Conservation (phyloP, 176 grass and related monocot species). For the Ananas comosus region DNA sequence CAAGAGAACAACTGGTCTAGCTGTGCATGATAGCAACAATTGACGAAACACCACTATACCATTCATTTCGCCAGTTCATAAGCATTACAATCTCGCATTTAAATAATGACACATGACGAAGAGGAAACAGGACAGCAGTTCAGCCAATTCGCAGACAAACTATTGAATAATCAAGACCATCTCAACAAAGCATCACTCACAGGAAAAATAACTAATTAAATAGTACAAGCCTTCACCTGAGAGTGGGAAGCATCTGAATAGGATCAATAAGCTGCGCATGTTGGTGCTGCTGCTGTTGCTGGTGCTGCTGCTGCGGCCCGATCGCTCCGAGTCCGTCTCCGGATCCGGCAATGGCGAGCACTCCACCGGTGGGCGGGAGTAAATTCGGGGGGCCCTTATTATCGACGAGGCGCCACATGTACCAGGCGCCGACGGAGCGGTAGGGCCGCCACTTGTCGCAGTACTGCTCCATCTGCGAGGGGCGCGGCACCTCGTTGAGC, state of each 20-base stretch:
- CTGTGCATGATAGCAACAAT: too few species aligned
- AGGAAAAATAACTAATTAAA: not conserved
- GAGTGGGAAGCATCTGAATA: constrained; percentile 53
- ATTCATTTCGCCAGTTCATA: not conserved
- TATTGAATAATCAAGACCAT: not conserved
- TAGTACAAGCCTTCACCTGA: constrained; percentile 29
- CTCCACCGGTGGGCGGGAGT: not conserved
- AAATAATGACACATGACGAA: not conserved
- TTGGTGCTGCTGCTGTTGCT: constrained; percentile 5
- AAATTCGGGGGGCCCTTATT: constrained; percentile 29
- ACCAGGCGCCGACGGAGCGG: constrained; percentile 84
- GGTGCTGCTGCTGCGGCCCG: constrained; percentile 25
- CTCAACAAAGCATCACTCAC: constrained; percentile 1
- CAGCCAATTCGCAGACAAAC: not conserved
- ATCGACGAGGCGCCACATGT: constrained; percentile 94
- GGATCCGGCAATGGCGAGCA: not conserved
- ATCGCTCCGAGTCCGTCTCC: not conserved
- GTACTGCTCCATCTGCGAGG: constrained; percentile 83
- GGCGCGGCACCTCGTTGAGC: constrained; percentile 60
- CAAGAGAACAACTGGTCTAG: too few species aligned
- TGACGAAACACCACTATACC: too few species aligned
- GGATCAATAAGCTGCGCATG: constrained; percentile 46
- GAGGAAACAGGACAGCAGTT: constrained; percentile 3
- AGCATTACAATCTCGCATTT: not conserved
- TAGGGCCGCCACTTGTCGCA: constrained; percentile 84